Percentiles rank a stretch among this genome's conserved stretches.
These are phyloP conservation scores for Fusarium sterilihyphosum DNA, from an alignment of 2,329 filamentous ascomycete species.

Conservation along the genomic window DNA sequence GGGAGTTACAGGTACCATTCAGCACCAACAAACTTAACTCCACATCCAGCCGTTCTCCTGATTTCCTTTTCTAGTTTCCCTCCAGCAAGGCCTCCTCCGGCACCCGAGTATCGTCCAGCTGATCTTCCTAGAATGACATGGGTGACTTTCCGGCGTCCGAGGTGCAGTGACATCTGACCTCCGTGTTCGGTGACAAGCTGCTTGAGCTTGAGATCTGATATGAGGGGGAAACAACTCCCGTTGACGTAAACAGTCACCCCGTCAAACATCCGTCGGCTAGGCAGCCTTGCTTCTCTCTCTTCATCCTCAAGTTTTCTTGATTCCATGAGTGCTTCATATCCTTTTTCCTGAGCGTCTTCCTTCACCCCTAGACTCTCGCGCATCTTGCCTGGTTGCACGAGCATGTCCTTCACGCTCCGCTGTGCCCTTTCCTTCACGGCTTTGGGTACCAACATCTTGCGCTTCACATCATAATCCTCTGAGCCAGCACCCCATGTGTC, in stretches of 20 bases:
- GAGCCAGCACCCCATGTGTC: conserved; percentile 74
- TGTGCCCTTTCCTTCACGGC: conserved; percentile 51
- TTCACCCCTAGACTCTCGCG: conserved; percentile 33
- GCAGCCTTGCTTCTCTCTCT: conserved; percentile 51
- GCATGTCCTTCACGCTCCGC: conserved; percentile 64
- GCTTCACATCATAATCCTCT: conserved; percentile 60
- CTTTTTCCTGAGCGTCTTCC: conserved; percentile 6
- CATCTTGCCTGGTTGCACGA: conserved; percentile 59
- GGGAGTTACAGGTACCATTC: conserved; percentile 69
- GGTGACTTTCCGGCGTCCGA: conserved; percentile 79
- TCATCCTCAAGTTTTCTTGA: conserved; percentile 60
- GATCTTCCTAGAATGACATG: conserved; percentile 83
- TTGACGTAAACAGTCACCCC: conserved; percentile 85
- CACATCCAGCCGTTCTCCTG: conserved; percentile 69
- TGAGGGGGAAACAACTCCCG: conserved; percentile 80
- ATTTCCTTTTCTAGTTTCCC: conserved; percentile 87
- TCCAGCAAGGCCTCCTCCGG: conserved; percentile 79
- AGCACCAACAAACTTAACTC: conserved; percentile 80
- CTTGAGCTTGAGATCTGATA: conserved; percentile 90
- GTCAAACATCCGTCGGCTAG: conserved; percentile 66
- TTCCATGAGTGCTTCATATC: conserved; percentile 39
- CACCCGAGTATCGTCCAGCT: conserved; percentile 57
- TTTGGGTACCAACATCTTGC: conserved; percentile 56
- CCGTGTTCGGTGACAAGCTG: conserved; percentile 79
- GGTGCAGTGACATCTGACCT: conserved; percentile 73